Percentiles rank a stretch among this genome's conserved stretches.
phyloP scores from a whole-genome alignment of 2,329 filamentous ascomycete species.

The Fusarium multiceps region DNA sequence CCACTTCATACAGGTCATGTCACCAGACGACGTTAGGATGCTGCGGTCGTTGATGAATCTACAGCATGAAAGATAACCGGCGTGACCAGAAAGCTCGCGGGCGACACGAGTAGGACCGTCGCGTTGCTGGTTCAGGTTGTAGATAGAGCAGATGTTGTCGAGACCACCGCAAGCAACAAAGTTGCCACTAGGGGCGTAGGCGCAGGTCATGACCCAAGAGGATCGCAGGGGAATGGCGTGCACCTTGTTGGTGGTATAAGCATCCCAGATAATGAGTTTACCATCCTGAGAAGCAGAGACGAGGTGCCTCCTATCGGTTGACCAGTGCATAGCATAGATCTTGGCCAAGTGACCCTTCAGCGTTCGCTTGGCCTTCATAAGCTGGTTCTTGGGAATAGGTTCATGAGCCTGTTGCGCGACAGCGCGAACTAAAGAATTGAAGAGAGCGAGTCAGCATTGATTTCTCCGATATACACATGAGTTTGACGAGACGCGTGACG shows the following conservation, averaged over 20 bases:
- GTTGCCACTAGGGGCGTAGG: conserved; percentile 97
- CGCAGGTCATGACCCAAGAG: conserved; percentile 99
- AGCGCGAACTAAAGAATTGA: conserved; percentile 76
- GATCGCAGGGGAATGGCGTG: conserved; percentile 97
- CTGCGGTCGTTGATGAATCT: conserved; percentile 98
- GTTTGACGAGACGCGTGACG: neutral
- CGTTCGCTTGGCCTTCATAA: conserved; percentile 97
- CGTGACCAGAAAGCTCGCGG: conserved; percentile 94
- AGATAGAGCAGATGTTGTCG: conserved; percentile 99
- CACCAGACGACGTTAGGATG: conserved; percentile 96
- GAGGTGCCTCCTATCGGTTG: conserved; percentile 94
- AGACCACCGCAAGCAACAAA: conserved; percentile 98
- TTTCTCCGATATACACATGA: neutral
- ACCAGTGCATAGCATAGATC: conserved; percentile 99
- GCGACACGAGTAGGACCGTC: conserved; percentile 98
- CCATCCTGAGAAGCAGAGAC: conserved; percentile 98
- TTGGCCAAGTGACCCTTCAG: conserved; percentile 98
- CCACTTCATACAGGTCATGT: conserved; percentile 99
- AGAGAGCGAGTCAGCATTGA: conserved; percentile 43
- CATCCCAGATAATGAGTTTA: conserved; percentile 99
- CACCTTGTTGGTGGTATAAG: conserved; percentile 99
- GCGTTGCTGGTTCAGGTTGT: conserved; percentile 93
- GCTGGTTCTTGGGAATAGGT: conserved; percentile 85
- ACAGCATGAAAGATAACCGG: conserved; percentile 97
- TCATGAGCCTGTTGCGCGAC: conserved; percentile 94